Percentiles rank a stretch among this genome's conserved stretches.
Evolutionary conservation across 495 filamentous ascomycete species (phyloP).

Genomic region (Penicillium turbatum): DNA sequence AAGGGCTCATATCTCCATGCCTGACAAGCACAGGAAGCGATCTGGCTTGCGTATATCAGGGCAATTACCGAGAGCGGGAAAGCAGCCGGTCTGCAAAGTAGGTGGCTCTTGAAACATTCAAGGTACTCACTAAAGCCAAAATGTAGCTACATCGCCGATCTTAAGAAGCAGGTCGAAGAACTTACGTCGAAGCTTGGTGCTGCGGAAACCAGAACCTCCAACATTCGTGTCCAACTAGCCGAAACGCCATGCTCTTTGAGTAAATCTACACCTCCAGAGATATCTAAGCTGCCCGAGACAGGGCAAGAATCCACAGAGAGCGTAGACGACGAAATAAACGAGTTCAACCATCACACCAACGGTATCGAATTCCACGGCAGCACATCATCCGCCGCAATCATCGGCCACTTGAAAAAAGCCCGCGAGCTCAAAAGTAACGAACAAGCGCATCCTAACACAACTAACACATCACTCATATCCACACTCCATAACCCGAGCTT

Average conservation of each 20-base stretch:
- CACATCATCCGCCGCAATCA: slow-evolving; percentile 35
- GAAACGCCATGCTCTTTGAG: slow-evolving; percentile 32
- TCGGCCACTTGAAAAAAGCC: slow-evolving; percentile 34
- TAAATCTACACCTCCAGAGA: slow-evolving; percentile 24
- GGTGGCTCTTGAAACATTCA: not conserved
- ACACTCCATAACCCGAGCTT: slow-evolving; percentile 40
- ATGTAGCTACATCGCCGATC: slow-evolving; percentile 33
- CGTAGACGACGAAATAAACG: slow-evolving; percentile 32
- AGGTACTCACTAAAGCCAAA: not conserved
- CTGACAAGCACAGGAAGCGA: slow-evolving; percentile 24
- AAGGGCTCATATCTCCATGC: not conserved
- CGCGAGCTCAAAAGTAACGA: slow-evolving; percentile 23
- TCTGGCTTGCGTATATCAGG: slow-evolving; percentile 34
- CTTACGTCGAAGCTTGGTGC: slow-evolving; percentile 26
- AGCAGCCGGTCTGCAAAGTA: slow-evolving; percentile 35
- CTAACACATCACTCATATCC: slow-evolving; percentile 34
- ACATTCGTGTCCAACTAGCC: slow-evolving; percentile 3
- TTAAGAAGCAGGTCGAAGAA: slow-evolving; percentile 40
- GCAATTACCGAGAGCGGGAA: slow-evolving; percentile 37
- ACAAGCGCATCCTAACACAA: slow-evolving; percentile 5
- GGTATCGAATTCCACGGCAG: slow-evolving; percentile 40
- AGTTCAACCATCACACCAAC: slow-evolving; percentile 40
- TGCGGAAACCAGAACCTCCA: slow-evolving; percentile 20
- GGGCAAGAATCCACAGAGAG: slow-evolving; percentile 28
- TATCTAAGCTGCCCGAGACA: slow-evolving; percentile 12